phyloP scores from a whole-genome alignment of 805 yeast genomes.

The Starmerella khaoyaiensis region DNA sequence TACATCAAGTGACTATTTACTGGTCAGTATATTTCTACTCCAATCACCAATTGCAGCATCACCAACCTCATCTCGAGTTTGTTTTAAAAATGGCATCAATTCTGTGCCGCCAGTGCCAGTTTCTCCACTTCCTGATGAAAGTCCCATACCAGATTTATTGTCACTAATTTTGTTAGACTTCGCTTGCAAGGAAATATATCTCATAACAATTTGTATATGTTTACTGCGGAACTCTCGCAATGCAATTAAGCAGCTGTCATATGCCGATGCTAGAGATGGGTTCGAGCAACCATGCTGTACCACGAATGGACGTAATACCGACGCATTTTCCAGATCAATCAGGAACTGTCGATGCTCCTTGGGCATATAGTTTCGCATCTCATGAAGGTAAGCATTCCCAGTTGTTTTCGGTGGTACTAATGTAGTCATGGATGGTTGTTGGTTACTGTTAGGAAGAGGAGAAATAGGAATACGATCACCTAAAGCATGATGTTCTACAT shows the following conservation, averaged over 20 bases:
- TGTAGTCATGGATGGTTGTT: too few species aligned
- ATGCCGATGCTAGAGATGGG: slow-evolving; percentile 53
- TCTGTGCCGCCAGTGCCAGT: slow-evolving; percentile 92
- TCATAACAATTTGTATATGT: slow-evolving; percentile 83
- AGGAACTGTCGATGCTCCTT: slow-evolving; percentile 68
- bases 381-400: slow-evolving; percentile 45
- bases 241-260: slow-evolving; percentile 84
- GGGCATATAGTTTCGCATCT: slow-evolving; percentile 88
- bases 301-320: slow-evolving; percentile 57
- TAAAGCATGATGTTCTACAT: slow-evolving; percentile 66
- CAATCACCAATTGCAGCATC: slow-evolving; percentile 85
- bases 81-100: slow-evolving; percentile 79
- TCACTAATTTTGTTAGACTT: slow-evolving; percentile 34
- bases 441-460: slow-evolving; percentile 1
- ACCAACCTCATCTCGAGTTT: slow-evolving; percentile 92
- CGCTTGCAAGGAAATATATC: slow-evolving; percentile 75
- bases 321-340: slow-evolving; percentile 41
- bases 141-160: slow-evolving; percentile 55
- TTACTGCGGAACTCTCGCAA: slow-evolving; percentile 78
- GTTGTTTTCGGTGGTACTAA: slow-evolving; percentile 10
- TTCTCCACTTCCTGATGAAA: slow-evolving; percentile 37
- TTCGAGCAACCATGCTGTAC: slow-evolving; percentile 28
- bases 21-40: slow-evolving; percentile 36
- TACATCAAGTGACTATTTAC: not conserved
- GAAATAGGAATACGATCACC: slow-evolving; percentile 37